Conservation (phyloP, 2,329 filamentous ascomycete species). For the Paecilomyces sp. region DNA sequence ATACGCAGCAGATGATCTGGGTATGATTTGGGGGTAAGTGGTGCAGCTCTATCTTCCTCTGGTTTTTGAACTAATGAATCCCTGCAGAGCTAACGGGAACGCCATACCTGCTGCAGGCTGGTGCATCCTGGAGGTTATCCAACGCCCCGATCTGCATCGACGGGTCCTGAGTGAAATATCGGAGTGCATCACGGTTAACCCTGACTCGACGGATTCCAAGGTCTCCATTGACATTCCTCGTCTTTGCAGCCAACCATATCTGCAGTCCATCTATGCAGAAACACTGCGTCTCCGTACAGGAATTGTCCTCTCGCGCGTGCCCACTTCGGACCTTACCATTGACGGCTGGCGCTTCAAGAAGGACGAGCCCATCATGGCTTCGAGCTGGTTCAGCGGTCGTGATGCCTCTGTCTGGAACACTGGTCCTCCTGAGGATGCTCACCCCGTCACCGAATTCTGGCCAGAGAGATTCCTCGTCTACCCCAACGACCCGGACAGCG, state of each 20-base stretch:
- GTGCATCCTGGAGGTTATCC: slow-evolving; percentile 37
- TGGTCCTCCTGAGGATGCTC: slow-evolving; percentile 2
- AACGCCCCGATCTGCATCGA: slow-evolving; percentile 31
- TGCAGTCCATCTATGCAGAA: slow-evolving; percentile 36
- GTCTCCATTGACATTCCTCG: slow-evolving; percentile 33
- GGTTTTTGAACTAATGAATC: no score
- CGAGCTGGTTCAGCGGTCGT: slow-evolving; percentile 8
- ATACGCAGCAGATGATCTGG: slow-evolving; percentile 26
- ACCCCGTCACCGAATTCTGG: background rate
- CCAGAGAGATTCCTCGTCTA: background rate
- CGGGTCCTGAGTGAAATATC: slow-evolving; percentile 35
- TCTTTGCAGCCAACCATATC: slow-evolving; percentile 28
- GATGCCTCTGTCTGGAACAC: slow-evolving; percentile 10
- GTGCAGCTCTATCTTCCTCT: background rate
- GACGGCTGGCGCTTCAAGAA: slow-evolving; percentile 7
- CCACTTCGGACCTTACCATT: slow-evolving; percentile 5
- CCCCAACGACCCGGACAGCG: background rate
- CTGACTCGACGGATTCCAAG: slow-evolving; percentile 4
- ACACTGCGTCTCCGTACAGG: slow-evolving; percentile 34
- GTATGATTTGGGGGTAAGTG: slow-evolving; percentile 17
- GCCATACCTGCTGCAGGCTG: slow-evolving; percentile 33
- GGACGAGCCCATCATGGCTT: slow-evolving; percentile 9
- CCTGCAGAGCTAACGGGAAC: slow-evolving; percentile 27
- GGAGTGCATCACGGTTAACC: slow-evolving; percentile 25
- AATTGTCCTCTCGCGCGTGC: slow-evolving; percentile 12